Evolutionary conservation across 441 rosid species (phyloP), one percentile per base, ranked within the genome.

Genomic region (Populus trichocarpa): DNA sequence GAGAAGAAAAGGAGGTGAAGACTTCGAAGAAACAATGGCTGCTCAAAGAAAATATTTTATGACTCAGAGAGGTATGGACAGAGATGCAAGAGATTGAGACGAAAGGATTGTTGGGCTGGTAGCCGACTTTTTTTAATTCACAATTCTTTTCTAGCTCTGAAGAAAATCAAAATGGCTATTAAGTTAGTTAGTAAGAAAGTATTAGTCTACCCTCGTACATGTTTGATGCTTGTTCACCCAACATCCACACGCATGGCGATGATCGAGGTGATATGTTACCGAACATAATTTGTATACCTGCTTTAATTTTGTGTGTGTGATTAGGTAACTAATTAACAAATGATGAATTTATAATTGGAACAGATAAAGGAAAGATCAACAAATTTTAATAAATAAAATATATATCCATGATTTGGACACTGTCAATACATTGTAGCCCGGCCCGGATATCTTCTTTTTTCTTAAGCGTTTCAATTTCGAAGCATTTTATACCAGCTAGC

Each of bases 31-130:
- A 59, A 67, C 72, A 72, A 76, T 69, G 80, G 40, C 73, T 66
- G 3, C 35, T 9, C 12, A 33, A 12, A 67, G 36, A 66, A 33
- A 6, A 1, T 18, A 8, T 0, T 11, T 25, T 16, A 9, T 65
- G 77, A 77, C 67, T 23, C 53, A 67, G 46, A 1, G 13, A 67
- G 23, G 70, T 38, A 75, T 71, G 71, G 71, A 75, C 0, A 22
- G 67, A 53, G 57, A 57, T 72, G 75, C 28, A 63, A 68, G 72
- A 70, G 72, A 32, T 23, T 71, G 40, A 71, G 42, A 71, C 73
- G 80, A 65, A 75, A 80, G n/a, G 73, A 42, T 32, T 12, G 71
- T 79, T 59, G 73, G 74, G 64, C 64, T 0, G 79, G 76, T 71
- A 18, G 68, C 70, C 42, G 20, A 59, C 61, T 66, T 36, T 20